Conservation (phyloP, 192 early-diverging fungal species). For the Gorgonomyces haynaldii region DNA sequence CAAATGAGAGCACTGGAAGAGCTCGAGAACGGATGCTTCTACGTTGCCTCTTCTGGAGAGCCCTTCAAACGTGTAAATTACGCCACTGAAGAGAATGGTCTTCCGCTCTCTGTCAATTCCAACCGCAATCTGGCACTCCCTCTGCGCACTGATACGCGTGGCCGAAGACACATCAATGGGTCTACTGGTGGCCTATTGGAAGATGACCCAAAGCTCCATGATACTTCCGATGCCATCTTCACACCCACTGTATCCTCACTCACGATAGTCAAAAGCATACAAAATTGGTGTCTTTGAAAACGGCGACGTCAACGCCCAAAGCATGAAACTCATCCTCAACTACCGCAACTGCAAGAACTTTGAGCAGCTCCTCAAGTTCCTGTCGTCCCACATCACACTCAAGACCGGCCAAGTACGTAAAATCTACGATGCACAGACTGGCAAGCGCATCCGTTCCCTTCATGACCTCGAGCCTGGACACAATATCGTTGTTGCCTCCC, state of each 20-base stretch:
- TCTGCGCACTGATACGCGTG: background rate
- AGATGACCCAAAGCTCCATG: background rate
- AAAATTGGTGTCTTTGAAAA: conserved; percentile 35
- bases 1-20: conserved; percentile 20
- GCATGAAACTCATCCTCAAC: conserved; percentile 33
- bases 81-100: conserved; percentile 6
- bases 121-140: background rate
- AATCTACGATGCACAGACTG: conserved; percentile 35
- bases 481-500: conserved; percentile 26
- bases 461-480: conserved; percentile 29
- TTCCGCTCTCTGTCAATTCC: conserved; percentile 2
- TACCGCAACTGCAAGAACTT: conserved; percentile 40
- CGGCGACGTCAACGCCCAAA: conserved; percentile 22
- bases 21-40: conserved; percentile 22
- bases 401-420: conserved; percentile 25
- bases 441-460: conserved; percentile 19
- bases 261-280: conserved; percentile 35
- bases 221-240: background rate
- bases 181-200: conserved; percentile 2
- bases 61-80: conserved; percentile 28
- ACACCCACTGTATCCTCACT: background rate
- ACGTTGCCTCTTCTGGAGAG: conserved; percentile 35
- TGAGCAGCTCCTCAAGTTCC: conserved; percentile 21
- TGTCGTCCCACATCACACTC: background rate
- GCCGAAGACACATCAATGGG: conserved; percentile 5